Evolutionary conservation across 108 stramenopile genomes (phyloP), one percentile per base, ranked within the genome.

Genomic region (Conticribra weissflogii): DNA sequence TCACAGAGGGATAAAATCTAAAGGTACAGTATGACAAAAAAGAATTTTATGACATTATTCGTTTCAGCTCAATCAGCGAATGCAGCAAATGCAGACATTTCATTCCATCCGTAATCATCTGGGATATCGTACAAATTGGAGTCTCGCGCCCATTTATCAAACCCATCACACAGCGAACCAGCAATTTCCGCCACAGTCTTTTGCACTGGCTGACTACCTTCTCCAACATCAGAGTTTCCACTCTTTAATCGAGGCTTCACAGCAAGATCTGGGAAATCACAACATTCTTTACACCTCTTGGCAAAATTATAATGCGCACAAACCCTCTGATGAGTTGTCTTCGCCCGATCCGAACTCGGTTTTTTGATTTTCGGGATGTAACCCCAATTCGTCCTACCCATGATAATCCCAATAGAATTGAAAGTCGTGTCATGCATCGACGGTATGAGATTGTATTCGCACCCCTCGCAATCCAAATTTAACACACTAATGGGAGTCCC

Each of bases 371-470:
- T 27, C 17, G 86, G 86, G 23, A 92, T 92, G 53, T 84, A 92
- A 9, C 91, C 91, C 91, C 91, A 92, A 57, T 92, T 88, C 1
- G 88, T 85, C 7, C 74, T 54, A 24, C 88, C 91, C 54, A 89
- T 76, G 45, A 92, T 71, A 34, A 85, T 63, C 2, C 73, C 81
- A 66, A 92, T 87, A 16, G 83, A 72, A 63, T 89, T 85, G 63
- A 85, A 89, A 36, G 87, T 81, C 28, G 74, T 65, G 25, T 87
- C 83, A 16, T 81, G 75, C 77, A 92, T 61, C 29, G 75, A 66
- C 24, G 91, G 91, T 31, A 92, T 86, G 21, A 92, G 54, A 66
- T 89, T 89, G 68, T 92, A 92, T 54, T 92, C 91, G 51, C 91
- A 92, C 0, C 88, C 91, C 51, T 87, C 83, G 64, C 91, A 92